A percentile compares a stretch with the other conserved stretches of the same genome.
These are phyloP conservation scores for Aspergillus ostianus DNA, from an alignment of 495 filamentous ascomycete species.

Conservation along the genomic window DNA sequence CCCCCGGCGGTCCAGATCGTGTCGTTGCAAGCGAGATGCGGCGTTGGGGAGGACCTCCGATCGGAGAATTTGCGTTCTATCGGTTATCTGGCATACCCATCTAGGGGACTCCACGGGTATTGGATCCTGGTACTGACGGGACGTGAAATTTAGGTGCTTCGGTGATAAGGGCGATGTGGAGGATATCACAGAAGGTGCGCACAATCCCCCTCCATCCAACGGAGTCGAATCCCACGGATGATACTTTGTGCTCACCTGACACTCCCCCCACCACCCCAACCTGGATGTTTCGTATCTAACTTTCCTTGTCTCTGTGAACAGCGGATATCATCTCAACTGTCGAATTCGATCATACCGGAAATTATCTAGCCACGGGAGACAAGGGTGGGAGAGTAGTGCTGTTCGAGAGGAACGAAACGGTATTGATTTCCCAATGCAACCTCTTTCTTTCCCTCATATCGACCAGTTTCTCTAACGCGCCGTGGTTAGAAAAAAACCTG, in stretches of 20 bases:
- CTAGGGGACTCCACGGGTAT: background rate
- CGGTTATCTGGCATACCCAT: background rate
- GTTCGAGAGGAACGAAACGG: slow-evolving; percentile 97
- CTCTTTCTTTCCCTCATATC: slow-evolving; percentile 4
- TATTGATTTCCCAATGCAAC: slow-evolving; percentile 33
- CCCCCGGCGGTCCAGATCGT: background rate
- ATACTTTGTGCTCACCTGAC: background rate
- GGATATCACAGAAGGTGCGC: slow-evolving; percentile 97
- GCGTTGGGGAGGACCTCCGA: background rate
- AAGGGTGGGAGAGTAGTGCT: slow-evolving; percentile 96
- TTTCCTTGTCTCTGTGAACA: slow-evolving; percentile 34
- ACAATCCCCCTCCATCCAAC: background rate
- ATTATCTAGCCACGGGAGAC: slow-evolving; percentile 96
- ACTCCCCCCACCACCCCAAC: too few species aligned
- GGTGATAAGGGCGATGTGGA: slow-evolving; percentile 99
- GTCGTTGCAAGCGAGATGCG: background rate
- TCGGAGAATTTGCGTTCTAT: background rate
- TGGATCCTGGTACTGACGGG: slow-evolving; percentile 7
- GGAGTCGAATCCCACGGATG: background rate
- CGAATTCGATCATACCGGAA: slow-evolving; percentile 98
- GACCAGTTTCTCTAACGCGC: slow-evolving; percentile 2
- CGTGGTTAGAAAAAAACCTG: slow-evolving; percentile 93
- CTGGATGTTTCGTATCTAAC: background rate
- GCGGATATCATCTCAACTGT: slow-evolving; percentile 99
- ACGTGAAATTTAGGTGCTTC: slow-evolving; percentile 72